phyloP scores from a whole-genome alignment of 768 basidiomycete genomes.

The Rubroboletus satanas region DNA sequence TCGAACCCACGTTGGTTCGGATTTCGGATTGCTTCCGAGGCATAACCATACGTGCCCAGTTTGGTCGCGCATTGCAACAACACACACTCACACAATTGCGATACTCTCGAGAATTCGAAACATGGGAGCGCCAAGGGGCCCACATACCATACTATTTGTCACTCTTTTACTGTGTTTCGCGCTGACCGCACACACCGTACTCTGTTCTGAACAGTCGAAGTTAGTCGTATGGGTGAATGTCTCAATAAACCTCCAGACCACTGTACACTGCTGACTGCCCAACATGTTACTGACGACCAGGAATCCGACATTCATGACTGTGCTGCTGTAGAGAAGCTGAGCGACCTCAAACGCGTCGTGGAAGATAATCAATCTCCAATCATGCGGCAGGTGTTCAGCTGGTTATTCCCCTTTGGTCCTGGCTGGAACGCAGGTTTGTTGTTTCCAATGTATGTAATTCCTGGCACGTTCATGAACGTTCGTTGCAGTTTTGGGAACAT shows the following conservation, averaged over 20 bases:
- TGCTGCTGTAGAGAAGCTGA: slow-evolving; percentile 42
- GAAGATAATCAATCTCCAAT: slow-evolving; percentile 67
- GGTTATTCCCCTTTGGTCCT: slow-evolving; percentile 87
- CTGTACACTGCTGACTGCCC: slow-evolving; percentile 3
- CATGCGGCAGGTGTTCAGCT: slow-evolving; percentile 74
- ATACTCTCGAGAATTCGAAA: slow-evolving; percentile 2
- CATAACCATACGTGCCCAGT: background rate
- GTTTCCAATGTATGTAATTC: background rate
- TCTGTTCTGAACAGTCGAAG: slow-evolving; percentile 19
- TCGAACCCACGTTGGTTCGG: slow-evolving; percentile 11
- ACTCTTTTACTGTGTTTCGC: slow-evolving; percentile 42
- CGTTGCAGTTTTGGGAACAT: slow-evolving; percentile 71
- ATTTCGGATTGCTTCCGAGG: slow-evolving; percentile 22
- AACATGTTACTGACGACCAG: slow-evolving; percentile 27
- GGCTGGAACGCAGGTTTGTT: slow-evolving; percentile 73
- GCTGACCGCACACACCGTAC: slow-evolving; percentile 16
- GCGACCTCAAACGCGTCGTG: slow-evolving; percentile 54
- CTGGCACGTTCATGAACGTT: slow-evolving; percentile 22
- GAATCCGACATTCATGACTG: slow-evolving; percentile 44
- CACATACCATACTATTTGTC: slow-evolving; percentile 31
- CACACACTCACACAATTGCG: slow-evolving; percentile 2
- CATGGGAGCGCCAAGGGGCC: slow-evolving; percentile 18
- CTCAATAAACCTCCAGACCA: background rate
- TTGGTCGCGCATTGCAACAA: background rate
- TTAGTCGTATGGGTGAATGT: slow-evolving; percentile 32